These are phyloP conservation scores for Astragalus membranaceus DNA, from an alignment of 306 rosid genomes.

Conservation along the genomic window DNA sequence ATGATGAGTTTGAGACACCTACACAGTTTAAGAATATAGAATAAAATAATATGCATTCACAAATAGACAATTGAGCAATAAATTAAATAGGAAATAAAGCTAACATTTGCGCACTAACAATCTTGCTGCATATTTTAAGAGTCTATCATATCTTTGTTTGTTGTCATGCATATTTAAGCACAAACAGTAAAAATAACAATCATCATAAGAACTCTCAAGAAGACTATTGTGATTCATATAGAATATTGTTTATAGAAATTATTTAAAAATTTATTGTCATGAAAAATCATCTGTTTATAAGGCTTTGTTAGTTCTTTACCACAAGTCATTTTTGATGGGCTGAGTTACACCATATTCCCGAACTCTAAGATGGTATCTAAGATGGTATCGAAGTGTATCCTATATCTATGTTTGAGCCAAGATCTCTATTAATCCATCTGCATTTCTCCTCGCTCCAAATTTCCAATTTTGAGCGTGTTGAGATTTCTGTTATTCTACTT, in stretches of 20 bases:
- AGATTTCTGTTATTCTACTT: too few species aligned
- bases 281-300: background rate
- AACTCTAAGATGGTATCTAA: too few species aligned
- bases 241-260: background rate
- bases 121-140: background rate
- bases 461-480: too few species aligned
- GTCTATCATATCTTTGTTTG: background rate
- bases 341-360: too few species aligned
- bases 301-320: too few species aligned
- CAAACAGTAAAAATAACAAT: background rate
- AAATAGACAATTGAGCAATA: background rate
- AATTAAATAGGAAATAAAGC: background rate
- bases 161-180: background rate
- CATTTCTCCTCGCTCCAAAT: too few species aligned
- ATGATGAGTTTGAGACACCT: slow-evolving; percentile 65
- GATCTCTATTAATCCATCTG: too few species aligned
- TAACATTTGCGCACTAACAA: background rate
- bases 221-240: background rate
- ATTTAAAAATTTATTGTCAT: background rate
- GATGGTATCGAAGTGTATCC: too few species aligned
- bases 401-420: too few species aligned
- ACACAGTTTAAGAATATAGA: background rate
- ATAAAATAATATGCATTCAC: background rate
- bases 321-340: too few species aligned
- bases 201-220: background rate